phyloP scores from a whole-genome alignment of 2,329 filamentous ascomycete genomes.

The Hymenoscyphus linearis region DNA sequence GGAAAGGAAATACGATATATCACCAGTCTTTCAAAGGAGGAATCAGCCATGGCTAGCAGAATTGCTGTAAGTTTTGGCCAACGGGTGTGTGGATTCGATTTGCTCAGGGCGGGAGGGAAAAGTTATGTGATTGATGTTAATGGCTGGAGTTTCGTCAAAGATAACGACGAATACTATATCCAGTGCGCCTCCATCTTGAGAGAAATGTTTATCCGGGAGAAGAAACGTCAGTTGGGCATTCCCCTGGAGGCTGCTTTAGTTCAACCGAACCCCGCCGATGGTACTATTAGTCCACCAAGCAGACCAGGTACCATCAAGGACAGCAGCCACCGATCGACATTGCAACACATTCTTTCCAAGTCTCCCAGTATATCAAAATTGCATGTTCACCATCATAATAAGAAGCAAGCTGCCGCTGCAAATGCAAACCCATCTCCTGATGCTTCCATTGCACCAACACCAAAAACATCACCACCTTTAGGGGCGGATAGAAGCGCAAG shows the following conservation, averaged over 20 bases:
- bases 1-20: constrained; percentile 97
- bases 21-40: constrained; percentile 73
- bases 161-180: constrained; percentile 98
- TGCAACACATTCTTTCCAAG: constrained; percentile 54
- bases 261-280: constrained; percentile 16
- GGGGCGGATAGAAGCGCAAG: constrained; percentile 18
- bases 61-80: constrained; percentile 93
- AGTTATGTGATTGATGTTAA: constrained; percentile 99
- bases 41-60: constrained; percentile 79
- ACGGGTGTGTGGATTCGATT: constrained; percentile 90
- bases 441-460: constrained; percentile 24
- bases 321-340: constrained; percentile 40
- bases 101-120: constrained; percentile 79
- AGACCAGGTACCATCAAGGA: constrained; percentile 33
- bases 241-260: constrained; percentile 37
- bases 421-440: constrained; percentile 42
- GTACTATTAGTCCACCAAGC: constrained; percentile 10
- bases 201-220: constrained; percentile 83
- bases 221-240: constrained; percentile 47
- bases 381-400: constrained; percentile 41
- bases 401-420: constrained; percentile 37
- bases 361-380: constrained; percentile 59
- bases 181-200: constrained; percentile 80
- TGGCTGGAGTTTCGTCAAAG: constrained; percentile 99
- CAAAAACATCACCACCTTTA: constrained; percentile 25